Percentiles rank a stretch among this genome's conserved stretches.
phyloP scores from a whole-genome alignment of 768 basidiomycete species.

The Kwoniella bestiolae region DNA sequence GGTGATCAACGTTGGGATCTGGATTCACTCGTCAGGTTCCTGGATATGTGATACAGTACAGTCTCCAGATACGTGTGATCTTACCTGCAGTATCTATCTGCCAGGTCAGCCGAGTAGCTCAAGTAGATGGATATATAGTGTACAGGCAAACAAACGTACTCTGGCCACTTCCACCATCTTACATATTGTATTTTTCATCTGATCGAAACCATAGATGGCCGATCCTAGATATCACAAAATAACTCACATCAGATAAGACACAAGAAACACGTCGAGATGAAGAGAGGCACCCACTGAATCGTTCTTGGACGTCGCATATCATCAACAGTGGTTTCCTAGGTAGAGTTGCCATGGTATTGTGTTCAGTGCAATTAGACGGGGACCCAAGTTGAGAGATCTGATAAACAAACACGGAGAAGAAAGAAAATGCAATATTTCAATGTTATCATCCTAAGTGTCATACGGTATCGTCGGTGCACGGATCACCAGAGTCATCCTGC shows the following conservation, averaged over 20 bases:
- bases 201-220: slow-evolving; percentile 71
- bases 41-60: not conserved
- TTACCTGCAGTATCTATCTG: slow-evolving; percentile 20
- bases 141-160: slow-evolving; percentile 59
- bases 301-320: slow-evolving; percentile 80
- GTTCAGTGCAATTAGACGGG: no score
- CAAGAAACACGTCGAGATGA: not conserved
- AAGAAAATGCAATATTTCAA: no score
- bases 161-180: slow-evolving; percentile 79
- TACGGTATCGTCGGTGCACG: no score
- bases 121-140: no score
- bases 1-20: slow-evolving; percentile 75
- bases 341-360: slow-evolving; percentile 11
- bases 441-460: no score
- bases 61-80: not conserved
- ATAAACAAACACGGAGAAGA: no score
- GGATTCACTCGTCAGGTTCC: slow-evolving; percentile 59
- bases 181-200: slow-evolving; percentile 71
- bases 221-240: slow-evolving; percentile 48
- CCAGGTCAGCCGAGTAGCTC: not conserved
- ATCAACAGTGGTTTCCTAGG: slow-evolving; percentile 64
- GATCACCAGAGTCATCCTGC: no score
- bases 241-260: slow-evolving; percentile 54
- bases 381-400: no score
- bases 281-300: slow-evolving; percentile 65